Percentiles rank a stretch among this genome's conserved stretches.
Evolutionary conservation across 306 rosid genomes (phyloP).

Genomic region (Biancaea sappan): DNA sequence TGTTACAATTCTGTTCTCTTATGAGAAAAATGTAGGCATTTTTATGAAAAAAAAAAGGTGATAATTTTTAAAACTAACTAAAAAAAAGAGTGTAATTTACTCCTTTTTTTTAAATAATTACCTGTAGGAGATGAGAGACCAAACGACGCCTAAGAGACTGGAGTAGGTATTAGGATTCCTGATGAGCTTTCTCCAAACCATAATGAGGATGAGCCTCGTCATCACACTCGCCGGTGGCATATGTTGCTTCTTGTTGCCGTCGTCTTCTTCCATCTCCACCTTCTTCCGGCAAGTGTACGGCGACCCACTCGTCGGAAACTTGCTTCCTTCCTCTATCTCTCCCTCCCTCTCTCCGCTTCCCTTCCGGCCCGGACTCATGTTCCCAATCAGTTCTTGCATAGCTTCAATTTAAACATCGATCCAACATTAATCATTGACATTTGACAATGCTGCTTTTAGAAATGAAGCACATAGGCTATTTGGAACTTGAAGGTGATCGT

Average conservation of each 20-base stretch:
- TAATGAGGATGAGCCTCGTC: slow-evolving; percentile 71
- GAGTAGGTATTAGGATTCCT: slow-evolving; percentile 78
- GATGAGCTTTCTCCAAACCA: slow-evolving; percentile 81
- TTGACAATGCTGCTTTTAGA: neutral
- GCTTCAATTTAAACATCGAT: no score
- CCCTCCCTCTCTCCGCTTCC: slow-evolving; percentile 28
- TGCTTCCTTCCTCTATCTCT: slow-evolving; percentile 47
- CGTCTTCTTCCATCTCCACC: slow-evolving; percentile 43
- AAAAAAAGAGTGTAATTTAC: no score
- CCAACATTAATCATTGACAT: neutral
- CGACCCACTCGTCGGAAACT: slow-evolving; percentile 40
- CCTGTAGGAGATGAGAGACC: slow-evolving; percentile 83
- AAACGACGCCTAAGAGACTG: slow-evolving; percentile 57
- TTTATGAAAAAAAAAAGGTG: no score
- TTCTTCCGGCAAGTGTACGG: slow-evolving; percentile 48
- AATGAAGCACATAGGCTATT: no score
- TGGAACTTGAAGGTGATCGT: no score
- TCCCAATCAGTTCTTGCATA: slow-evolving; percentile 40
- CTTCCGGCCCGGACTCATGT: slow-evolving; percentile 46
- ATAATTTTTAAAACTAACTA: no score
- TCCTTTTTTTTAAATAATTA: no score
- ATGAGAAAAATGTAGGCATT: no score
- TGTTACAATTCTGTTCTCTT: no score
- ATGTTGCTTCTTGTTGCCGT: slow-evolving; percentile 46
- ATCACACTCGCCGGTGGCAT: slow-evolving; percentile 68